Conservation (phyloP, 805 yeast genomes). For the Peterozyma toletana region DNA sequence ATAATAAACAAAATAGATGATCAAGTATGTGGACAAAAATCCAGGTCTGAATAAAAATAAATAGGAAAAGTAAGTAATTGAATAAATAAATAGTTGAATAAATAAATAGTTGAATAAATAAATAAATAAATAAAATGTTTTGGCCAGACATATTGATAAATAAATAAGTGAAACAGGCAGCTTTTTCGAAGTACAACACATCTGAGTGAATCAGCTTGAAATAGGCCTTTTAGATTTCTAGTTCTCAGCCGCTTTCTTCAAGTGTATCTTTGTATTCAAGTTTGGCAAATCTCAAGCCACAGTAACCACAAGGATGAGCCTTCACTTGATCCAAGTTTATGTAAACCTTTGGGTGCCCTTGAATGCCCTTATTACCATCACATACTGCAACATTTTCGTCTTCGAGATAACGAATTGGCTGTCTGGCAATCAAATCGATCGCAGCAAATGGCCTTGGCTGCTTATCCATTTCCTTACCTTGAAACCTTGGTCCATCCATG, state of each 20-base stretch:
- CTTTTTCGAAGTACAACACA: too few species aligned
- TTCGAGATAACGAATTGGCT: conserved; percentile 58
- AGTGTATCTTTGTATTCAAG: conserved; percentile 36
- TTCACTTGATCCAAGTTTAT: conserved; percentile 76
- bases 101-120: neutral
- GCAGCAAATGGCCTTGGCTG: conserved; percentile 84
- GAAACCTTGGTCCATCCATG: conserved; percentile 54
- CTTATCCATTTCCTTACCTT: conserved; percentile 55
- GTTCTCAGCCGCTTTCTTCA: conserved; percentile 14
- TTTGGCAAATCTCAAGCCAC: conserved; percentile 64
- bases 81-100: neutral
- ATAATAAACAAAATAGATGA: too few species aligned
- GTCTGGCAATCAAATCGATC: conserved; percentile 70
- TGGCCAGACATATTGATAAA: too few species aligned
- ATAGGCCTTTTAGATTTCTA: neutral
- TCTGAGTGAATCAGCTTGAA: too few species aligned
- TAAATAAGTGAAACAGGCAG: too few species aligned
- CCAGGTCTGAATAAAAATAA: too few species aligned
- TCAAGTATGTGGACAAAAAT: too few species aligned
- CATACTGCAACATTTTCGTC: conserved; percentile 67
- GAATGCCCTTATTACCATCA: conserved; percentile 66
- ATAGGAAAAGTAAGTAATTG: too few species aligned
- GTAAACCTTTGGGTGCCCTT: conserved; percentile 80
- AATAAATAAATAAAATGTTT: neutral
- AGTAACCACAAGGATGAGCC: conserved; percentile 71